Evolutionary conservation across 2,329 filamentous ascomycete species (phyloP), one percentile per base, ranked within the genome.

Genomic region (Samsoniella hepiali): DNA sequence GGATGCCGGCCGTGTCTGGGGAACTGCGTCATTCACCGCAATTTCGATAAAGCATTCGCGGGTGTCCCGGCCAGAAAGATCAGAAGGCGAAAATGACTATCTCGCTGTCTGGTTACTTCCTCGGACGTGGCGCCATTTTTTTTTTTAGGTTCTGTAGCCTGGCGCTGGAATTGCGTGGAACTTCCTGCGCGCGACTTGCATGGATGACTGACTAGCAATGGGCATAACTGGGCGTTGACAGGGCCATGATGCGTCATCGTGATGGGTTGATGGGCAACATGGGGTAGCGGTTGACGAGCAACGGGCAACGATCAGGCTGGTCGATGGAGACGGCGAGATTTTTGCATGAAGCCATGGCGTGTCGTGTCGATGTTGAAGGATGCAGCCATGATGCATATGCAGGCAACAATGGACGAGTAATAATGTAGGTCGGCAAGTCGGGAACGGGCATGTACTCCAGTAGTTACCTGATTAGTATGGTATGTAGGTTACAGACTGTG

Each of bases 11-110:
- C 38, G 38, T 56, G 50, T 59, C 40, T 49, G 59, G 59, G 49
- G 40, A 61, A 61, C 29, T 45, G 50, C 59, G 51, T 62, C 59
- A 62, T 62, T 62, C 59, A 62, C 59, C 59, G 59, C 59, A 62
- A 55, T 56, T 62, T 62, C 40, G 51, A 22, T 5, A 49, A 27
- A 34, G 22, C 34, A 44, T 7, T 31, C 7, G 17, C 9, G 55
- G 40, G 47, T 36, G 31, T 29, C 31, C 36, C 31, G 42, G n/a
- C 9, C 42, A 32, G 29, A 55, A n/a, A 5, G 11, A 34, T 32
- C 4, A 7, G 32, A 50, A 34, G 42, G 22, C 22, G 22, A 22
- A 22, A 27, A 22, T 22, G 22, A 22, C 22, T 22, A 40, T 32
- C 29, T n/a, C n/a, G 47, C 34, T 17, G 34, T 42, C 34, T 29